phyloP scores from a whole-genome alignment of 768 basidiomycete species.

The Sarcodon sp. region DNA sequence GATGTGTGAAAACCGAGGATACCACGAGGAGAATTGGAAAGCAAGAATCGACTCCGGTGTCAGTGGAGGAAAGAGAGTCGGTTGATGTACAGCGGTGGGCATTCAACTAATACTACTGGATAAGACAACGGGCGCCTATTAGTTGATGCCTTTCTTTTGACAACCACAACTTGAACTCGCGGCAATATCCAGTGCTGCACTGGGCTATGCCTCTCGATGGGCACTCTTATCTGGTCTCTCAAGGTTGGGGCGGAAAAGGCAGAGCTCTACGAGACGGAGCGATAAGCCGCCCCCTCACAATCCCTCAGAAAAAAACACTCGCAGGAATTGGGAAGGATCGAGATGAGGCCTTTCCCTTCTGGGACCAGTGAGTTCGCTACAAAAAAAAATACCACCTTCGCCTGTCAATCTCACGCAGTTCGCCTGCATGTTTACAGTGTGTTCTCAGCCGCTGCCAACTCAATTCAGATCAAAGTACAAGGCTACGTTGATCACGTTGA shows the following conservation, averaged over 20 bases:
- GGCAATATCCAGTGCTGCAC: neutral
- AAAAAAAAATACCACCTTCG: neutral
- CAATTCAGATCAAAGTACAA: slow-evolving; percentile 61
- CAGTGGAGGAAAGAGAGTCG: slow-evolving; percentile 36
- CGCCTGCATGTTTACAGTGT: slow-evolving; percentile 32
- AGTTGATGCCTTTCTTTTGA: too few species aligned
- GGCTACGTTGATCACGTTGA: slow-evolving; percentile 28
- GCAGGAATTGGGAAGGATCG: slow-evolving; percentile 84
- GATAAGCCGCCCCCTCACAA: slow-evolving; percentile 60
- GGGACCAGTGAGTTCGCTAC: slow-evolving; percentile 77
- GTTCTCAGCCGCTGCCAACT: slow-evolving; percentile 71
- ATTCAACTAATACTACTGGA: slow-evolving; percentile 5
- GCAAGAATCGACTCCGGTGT: slow-evolving; percentile 41
- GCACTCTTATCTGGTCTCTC: slow-evolving; percentile 58
- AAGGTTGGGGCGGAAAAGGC: slow-evolving; percentile 86
- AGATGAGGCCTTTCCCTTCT: slow-evolving; percentile 94
- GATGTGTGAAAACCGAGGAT: slow-evolving; percentile 47
- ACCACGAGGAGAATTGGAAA: slow-evolving; percentile 84
- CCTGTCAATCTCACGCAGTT: neutral
- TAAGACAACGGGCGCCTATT: too few species aligned
- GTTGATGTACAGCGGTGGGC: slow-evolving; percentile 16
- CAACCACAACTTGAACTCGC: too few species aligned
- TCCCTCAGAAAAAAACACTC: slow-evolving; percentile 78
- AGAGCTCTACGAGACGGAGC: slow-evolving; percentile 77
- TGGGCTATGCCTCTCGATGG: slow-evolving; percentile 53